Conservation (phyloP, 306 rosid genomes). For the Gynostemma pentaphyllum region DNA sequence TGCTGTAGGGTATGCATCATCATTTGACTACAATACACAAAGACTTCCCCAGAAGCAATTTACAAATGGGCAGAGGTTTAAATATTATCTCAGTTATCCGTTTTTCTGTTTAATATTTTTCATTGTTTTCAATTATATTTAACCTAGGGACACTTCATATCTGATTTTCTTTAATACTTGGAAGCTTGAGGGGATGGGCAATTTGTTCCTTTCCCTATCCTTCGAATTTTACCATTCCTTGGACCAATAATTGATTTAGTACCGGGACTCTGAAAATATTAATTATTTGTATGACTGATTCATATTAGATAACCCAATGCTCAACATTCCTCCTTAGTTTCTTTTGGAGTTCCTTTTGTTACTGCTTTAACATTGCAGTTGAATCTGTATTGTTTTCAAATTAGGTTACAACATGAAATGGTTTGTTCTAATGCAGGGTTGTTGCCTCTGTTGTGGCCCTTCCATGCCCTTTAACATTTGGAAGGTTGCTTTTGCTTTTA, state of each 20-base stretch:
- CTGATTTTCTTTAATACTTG: not conserved
- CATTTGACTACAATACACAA: conserved; percentile 74
- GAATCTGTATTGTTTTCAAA: not conserved
- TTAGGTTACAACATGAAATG: not conserved
- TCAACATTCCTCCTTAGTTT: not conserved
- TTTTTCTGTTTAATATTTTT: not conserved
- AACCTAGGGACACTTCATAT: not conserved
- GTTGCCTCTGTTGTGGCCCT: conserved; percentile 62
- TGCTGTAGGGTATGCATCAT: conserved; percentile 62
- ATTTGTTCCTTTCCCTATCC: not conserved
- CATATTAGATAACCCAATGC: not conserved
- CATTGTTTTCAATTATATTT: not conserved
- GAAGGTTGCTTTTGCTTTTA: conserved; percentile 66
- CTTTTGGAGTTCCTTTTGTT: not conserved
- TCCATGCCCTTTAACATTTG: conserved; percentile 61
- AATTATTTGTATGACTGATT: not conserved
- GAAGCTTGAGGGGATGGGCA: not conserved
- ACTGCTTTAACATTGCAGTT: not conserved
- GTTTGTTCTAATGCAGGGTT: conserved; percentile 59
- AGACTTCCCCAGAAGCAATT: conserved; percentile 40
- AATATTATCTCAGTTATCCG: not conserved
- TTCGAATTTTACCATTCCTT: not conserved
- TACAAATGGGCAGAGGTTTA: conserved; percentile 72
- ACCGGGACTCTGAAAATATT: not conserved
- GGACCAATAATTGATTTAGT: not conserved